Evolutionary conservation across 2,329 filamentous ascomycete genomes (phyloP).

Genomic region (Ceratocystis smalleyi): DNA sequence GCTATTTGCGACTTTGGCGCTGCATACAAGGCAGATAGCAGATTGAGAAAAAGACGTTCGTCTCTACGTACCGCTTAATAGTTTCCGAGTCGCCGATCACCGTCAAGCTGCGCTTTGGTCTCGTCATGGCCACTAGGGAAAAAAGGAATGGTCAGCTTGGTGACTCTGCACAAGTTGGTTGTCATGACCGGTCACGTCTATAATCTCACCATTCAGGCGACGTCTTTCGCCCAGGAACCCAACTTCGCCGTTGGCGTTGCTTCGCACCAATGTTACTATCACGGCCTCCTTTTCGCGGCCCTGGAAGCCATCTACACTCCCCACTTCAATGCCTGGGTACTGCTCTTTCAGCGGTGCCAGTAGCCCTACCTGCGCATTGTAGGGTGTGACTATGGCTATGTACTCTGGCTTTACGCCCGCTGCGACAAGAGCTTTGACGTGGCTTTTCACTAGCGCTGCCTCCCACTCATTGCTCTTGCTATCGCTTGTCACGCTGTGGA

Average conservation of each 20-base stretch:
- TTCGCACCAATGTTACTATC: conserved; percentile 82
- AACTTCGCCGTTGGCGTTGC: conserved; percentile 73
- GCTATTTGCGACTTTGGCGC: not conserved
- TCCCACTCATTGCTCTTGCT: conserved; percentile 92
- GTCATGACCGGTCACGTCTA: not conserved
- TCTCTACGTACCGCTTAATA: conserved; percentile 56
- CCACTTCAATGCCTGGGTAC: conserved; percentile 79
- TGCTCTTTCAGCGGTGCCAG: conserved; percentile 66
- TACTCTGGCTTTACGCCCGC: conserved; percentile 69
- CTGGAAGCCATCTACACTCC: conserved; percentile 93
- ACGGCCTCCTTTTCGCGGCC: conserved; percentile 94
- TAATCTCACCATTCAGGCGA: conserved; percentile 64
- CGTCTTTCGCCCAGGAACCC: conserved; percentile 88
- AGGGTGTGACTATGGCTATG: conserved; percentile 87
- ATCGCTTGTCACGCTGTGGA: conserved; percentile 31
- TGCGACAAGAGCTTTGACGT: conserved; percentile 60
- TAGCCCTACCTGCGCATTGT: conserved; percentile 81
- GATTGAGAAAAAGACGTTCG: not conserved
- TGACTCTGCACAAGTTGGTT: not conserved
- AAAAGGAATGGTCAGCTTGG: conserved; percentile 25
- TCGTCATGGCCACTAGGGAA: conserved; percentile 80
- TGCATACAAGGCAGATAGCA: not conserved
- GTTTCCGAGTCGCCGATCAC: conserved; percentile 92
- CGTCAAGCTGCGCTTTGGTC: conserved; percentile 76
- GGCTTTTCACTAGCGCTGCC: conserved; percentile 60